These are phyloP conservation scores for Lipomyces kockii DNA, from an alignment of 805 yeast species.

Conservation along the genomic window DNA sequence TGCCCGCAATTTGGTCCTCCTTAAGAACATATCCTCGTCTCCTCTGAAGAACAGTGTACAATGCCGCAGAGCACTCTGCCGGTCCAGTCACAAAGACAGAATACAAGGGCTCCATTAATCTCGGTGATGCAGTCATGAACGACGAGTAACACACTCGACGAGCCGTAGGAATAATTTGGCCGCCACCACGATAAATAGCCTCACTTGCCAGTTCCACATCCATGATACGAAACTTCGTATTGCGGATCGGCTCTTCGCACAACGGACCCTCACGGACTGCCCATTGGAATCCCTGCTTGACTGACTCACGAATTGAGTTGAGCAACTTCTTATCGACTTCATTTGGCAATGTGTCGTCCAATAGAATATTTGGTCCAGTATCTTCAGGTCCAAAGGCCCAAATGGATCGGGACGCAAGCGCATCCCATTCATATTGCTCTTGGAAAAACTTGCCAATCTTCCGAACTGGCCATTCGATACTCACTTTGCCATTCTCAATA, in stretches of 20 bases:
- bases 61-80: slow-evolving; percentile 53
- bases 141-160: slow-evolving; percentile 86
- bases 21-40: slow-evolving; percentile 70
- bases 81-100: slow-evolving; percentile 62
- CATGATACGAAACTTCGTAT: slow-evolving; percentile 70
- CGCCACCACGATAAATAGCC: slow-evolving; percentile 57
- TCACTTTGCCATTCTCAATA: slow-evolving; percentile 56
- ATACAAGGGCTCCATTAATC: slow-evolving; percentile 81
- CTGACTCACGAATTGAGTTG: slow-evolving; percentile 54
- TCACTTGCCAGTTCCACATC: slow-evolving; percentile 60
- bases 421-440: slow-evolving; percentile 74
- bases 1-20: slow-evolving; percentile 67
- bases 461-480: slow-evolving; percentile 47
- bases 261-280: slow-evolving; percentile 85
- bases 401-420: slow-evolving; percentile 76
- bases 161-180: slow-evolving; percentile 75
- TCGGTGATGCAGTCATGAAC: slow-evolving; percentile 74
- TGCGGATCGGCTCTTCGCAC: slow-evolving; percentile 80
- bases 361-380: slow-evolving; percentile 56
- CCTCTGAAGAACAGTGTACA: slow-evolving; percentile 56
- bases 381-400: slow-evolving; percentile 76
- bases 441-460: slow-evolving; percentile 60
- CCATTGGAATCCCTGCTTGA: slow-evolving; percentile 84
- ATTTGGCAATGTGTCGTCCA: slow-evolving; percentile 74
- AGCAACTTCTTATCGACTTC: slow-evolving; percentile 66